phyloP scores from a whole-genome alignment of 805 yeast species.

The Metschnikowia shivogae region DNA sequence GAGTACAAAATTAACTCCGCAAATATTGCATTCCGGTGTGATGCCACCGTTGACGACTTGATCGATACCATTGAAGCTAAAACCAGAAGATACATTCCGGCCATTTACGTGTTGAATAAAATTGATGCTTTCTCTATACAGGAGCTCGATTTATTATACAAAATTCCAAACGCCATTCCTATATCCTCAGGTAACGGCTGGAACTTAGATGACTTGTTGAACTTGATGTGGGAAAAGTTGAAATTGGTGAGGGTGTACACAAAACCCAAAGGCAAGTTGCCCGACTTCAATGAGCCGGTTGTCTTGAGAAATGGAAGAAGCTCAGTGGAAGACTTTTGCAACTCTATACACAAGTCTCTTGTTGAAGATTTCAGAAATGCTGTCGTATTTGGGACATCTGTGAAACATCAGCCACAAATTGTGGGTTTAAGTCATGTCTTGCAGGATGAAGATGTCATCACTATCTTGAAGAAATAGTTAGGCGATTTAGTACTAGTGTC shows the following conservation, averaged over 20 bases:
- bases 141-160: conserved; percentile 83
- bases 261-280: conserved; percentile 90
- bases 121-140: conserved; percentile 93
- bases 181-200: conserved; percentile 94
- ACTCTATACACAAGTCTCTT: conserved; percentile 88
- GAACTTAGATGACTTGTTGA: conserved; percentile 93
- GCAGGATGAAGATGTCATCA: conserved; percentile 96
- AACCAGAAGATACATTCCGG: conserved; percentile 91
- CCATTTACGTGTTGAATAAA: conserved; percentile 89
- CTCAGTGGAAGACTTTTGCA: conserved; percentile 93
- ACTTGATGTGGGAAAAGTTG: conserved; percentile 91
- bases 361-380: conserved; percentile 94
- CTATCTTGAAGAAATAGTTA: conserved; percentile 70
- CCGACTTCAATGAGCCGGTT: conserved; percentile 94
- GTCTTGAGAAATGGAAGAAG: conserved; percentile 79
- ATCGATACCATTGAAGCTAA: conserved; percentile 91
- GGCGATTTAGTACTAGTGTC: background rate
- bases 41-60: conserved; percentile 94
- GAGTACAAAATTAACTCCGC: conserved; percentile 96
- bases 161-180: conserved; percentile 96
- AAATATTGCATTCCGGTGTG: conserved; percentile 93
- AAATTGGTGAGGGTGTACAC: conserved; percentile 94
- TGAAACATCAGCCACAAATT: conserved; percentile 95
- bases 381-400: conserved; percentile 87
- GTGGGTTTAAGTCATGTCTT: conserved; percentile 83